These are phyloP conservation scores for Dactylellina leptospora DNA, from an alignment of 2,329 filamentous ascomycete genomes.

Conservation along the genomic window DNA sequence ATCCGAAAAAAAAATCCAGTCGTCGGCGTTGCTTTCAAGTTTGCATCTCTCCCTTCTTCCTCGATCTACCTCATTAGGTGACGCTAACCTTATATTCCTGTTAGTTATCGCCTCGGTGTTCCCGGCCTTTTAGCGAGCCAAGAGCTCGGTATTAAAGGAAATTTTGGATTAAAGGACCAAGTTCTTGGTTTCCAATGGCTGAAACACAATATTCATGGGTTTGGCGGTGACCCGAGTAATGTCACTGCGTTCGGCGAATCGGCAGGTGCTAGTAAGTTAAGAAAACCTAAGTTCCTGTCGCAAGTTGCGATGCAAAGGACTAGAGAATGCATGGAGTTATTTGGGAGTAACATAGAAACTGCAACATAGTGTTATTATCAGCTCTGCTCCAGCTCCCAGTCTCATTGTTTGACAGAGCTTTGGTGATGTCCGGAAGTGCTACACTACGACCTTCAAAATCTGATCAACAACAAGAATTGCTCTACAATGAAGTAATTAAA, in stretches of 20 bases:
- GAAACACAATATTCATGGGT: conserved; percentile 51
- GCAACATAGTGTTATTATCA: conserved; percentile 34
- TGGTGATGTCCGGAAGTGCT: conserved; percentile 46
- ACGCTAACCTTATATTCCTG: conserved; percentile 32
- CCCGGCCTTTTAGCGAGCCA: conserved; percentile 32
- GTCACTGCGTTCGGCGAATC: conserved; percentile 43
- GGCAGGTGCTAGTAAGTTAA: conserved; percentile 36
- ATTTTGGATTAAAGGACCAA: conserved; percentile 65
- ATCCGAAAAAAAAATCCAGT: conserved; percentile 11
- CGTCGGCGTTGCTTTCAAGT: conserved; percentile 44
- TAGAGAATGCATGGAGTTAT: neutral
- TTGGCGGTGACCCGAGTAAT: conserved; percentile 25
- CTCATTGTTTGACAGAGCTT: conserved; percentile 28
- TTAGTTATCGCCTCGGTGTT: conserved; percentile 37
- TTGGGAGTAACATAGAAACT: neutral
- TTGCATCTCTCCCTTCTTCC: neutral
- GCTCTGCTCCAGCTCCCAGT: conserved; percentile 27
- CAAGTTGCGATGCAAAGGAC: too few species aligned
- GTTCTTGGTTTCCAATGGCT: conserved; percentile 66
- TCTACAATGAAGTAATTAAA: conserved; percentile 28
- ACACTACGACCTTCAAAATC: conserved; percentile 35
- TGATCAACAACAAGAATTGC: conserved; percentile 24
- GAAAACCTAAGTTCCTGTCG: too few species aligned
- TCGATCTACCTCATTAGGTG: neutral
- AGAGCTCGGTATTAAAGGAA: conserved; percentile 63